These are phyloP conservation scores for Medicago lupulina DNA, from an alignment of 306 rosid species.

Conservation along the genomic window DNA sequence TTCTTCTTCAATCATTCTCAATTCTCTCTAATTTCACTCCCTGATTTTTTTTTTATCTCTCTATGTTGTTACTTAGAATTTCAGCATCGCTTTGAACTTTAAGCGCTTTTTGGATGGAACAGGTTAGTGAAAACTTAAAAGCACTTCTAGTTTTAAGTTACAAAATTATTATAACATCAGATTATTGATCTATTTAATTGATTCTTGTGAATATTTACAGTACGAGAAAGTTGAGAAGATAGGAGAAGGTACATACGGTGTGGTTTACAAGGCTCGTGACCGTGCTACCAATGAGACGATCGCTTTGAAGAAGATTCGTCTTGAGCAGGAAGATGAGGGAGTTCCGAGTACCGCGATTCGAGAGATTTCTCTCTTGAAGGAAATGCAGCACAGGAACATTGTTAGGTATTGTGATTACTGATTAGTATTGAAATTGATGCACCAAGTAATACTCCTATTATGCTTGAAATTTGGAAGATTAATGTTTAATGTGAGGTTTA, in stretches of 20 bases:
- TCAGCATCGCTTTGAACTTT: conserved; percentile 19
- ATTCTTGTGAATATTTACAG: conserved; percentile 45
- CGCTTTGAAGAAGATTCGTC: conserved; percentile 89
- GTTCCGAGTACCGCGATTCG: conserved; percentile 93
- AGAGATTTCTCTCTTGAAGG: conserved; percentile 87
- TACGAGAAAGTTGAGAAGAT: conserved; percentile 93
- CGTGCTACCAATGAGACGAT: conserved; percentile 74
- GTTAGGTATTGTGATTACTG: conserved; percentile 61
- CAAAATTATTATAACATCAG: not conserved
- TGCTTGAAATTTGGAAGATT: conserved; percentile 12
- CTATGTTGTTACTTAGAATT: conserved; percentile 6
- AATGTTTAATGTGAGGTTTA: not conserved
- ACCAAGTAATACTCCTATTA: not conserved
- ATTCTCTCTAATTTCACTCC: conserved; percentile 22
- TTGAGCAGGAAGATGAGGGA: conserved; percentile 93
- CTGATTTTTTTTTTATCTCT: not conserved
- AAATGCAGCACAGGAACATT: conserved; percentile 90
- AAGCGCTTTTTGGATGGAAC: conserved; percentile 46
- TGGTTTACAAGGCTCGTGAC: conserved; percentile 89
- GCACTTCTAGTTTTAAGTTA: not conserved
- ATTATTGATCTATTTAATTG: not conserved
- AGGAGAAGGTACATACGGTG: conserved; percentile 90
- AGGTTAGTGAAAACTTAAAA: conserved; percentile 39
- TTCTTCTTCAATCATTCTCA: conserved; percentile 4
- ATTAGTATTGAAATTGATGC: conserved; percentile 30